Evolutionary conservation across 345 rosid species (phyloP).

Genomic region (Tarenaya hassleriana): DNA sequence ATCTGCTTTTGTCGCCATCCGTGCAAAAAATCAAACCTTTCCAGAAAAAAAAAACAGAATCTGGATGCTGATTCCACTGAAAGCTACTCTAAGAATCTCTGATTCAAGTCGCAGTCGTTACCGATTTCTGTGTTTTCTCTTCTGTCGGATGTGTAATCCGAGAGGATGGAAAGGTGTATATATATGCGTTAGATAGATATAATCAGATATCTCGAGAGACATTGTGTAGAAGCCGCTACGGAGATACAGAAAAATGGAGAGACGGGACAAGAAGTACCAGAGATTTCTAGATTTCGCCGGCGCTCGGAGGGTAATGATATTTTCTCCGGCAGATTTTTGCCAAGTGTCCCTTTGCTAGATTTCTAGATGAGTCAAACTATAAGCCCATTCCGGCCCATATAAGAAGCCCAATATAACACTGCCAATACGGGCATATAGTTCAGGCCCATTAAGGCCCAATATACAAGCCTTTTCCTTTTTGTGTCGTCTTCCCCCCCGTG

Average conservation of each 20-base stretch:
- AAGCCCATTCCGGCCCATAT: no score
- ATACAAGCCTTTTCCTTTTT: no score
- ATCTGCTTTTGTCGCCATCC: constrained; percentile 29
- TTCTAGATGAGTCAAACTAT: no score
- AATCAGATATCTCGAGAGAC: constrained; percentile 18
- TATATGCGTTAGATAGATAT: constrained; percentile 4
- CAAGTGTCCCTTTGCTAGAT: not conserved
- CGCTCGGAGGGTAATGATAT: not conserved
- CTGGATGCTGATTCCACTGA: not conserved
- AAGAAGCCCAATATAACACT: no score
- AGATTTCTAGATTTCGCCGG: constrained; percentile 25
- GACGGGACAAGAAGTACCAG: constrained; percentile 2
- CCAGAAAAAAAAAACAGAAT: not conserved
- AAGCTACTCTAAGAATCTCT: not conserved
- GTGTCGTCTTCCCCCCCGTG: constrained; percentile 14
- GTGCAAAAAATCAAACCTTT: not conserved
- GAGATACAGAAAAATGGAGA: constrained; percentile 20
- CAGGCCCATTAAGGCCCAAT: constrained; percentile 14
- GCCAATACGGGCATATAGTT: no score
- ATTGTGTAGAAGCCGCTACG: constrained; percentile 1
- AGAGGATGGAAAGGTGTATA: constrained; percentile 21
- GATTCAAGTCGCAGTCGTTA: not conserved
- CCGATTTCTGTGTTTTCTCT: constrained; percentile 1
- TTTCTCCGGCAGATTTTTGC: not conserved
- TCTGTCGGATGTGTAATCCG: constrained; percentile 1